phyloP scores from a whole-genome alignment of 768 basidiomycete species.

The Suillus brevipes region DNA sequence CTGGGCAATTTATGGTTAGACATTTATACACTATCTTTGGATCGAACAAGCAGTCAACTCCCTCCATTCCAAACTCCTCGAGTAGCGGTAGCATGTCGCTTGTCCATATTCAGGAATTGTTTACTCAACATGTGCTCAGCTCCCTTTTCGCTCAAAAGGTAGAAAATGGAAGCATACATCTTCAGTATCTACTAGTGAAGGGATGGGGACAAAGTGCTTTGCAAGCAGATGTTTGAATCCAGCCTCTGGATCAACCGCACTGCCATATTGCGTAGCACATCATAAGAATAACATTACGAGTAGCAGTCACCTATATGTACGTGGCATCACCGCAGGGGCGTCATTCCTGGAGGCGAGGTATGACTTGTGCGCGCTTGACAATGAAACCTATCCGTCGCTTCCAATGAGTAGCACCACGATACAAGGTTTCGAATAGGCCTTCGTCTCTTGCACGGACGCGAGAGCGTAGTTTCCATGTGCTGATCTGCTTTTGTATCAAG shows the following conservation, averaged over 20 bases:
- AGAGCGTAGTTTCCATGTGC: conserved; percentile 25
- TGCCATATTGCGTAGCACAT: too few species aligned
- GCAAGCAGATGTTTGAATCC: too few species aligned
- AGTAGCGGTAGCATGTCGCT: too few species aligned
- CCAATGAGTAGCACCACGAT: conserved; percentile 25
- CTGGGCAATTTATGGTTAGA: too few species aligned
- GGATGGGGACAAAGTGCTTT: too few species aligned
- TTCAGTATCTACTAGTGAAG: not conserved
- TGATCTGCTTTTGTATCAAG: conserved; percentile 9
- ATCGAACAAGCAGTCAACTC: not conserved
- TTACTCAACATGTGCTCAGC: too few species aligned
- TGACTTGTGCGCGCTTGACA: not conserved
- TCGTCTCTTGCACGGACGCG: conserved; percentile 19
- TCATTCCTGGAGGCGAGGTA: not conserved
- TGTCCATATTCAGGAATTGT: too few species aligned
- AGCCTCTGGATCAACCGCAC: too few species aligned
- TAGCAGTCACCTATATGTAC: too few species aligned
- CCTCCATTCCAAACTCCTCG: not conserved
- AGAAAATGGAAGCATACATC: not conserved
- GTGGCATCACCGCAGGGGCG: too few species aligned
- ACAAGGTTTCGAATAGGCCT: conserved; percentile 12
- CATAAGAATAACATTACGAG: too few species aligned
- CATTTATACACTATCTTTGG: too few species aligned
- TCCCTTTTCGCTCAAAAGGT: not conserved
- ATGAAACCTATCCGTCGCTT: conserved; percentile 20